Percentiles rank a stretch among this genome's conserved stretches.
phyloP scores from a whole-genome alignment of 208 protist species.

The Acanthamoeba healyi region DNA sequence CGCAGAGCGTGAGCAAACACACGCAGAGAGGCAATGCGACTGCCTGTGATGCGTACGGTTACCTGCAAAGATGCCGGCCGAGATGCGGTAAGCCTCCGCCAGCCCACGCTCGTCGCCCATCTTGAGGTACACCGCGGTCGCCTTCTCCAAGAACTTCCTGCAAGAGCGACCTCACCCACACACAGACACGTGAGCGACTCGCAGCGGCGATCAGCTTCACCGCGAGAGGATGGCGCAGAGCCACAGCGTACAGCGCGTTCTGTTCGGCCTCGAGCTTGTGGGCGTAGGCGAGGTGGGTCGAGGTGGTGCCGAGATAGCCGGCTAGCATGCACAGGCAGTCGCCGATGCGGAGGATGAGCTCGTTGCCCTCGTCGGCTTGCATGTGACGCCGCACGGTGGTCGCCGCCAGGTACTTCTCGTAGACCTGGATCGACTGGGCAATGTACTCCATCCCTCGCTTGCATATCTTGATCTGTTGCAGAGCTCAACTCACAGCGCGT shows the following conservation, averaged over 20 bases:
- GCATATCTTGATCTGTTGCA: slow-evolving; percentile 20
- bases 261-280: slow-evolving; percentile 40
- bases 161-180: no score
- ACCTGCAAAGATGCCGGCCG: slow-evolving; percentile 54
- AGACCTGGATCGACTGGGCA: neutral
- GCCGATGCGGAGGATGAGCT: neutral
- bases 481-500: no score
- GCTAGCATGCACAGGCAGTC: slow-evolving; percentile 65
- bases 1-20: no score
- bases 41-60: no score
- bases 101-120: neutral
- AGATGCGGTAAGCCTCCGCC: slow-evolving; percentile 53
- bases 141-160: neutral
- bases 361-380: neutral
- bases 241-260: neutral
- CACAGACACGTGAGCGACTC: no score
- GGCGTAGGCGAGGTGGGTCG: neutral
- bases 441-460: slow-evolving; percentile 8
- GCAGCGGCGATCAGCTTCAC: no score
- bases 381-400: neutral
- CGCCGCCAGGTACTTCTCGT: neutral
- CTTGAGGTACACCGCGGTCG: neutral
- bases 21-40: no score
- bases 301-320: slow-evolving; percentile 53
- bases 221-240: neutral